phyloP scores from a whole-genome alignment of 202 grass and related monocot species.

The Setaria viridis region DNA sequence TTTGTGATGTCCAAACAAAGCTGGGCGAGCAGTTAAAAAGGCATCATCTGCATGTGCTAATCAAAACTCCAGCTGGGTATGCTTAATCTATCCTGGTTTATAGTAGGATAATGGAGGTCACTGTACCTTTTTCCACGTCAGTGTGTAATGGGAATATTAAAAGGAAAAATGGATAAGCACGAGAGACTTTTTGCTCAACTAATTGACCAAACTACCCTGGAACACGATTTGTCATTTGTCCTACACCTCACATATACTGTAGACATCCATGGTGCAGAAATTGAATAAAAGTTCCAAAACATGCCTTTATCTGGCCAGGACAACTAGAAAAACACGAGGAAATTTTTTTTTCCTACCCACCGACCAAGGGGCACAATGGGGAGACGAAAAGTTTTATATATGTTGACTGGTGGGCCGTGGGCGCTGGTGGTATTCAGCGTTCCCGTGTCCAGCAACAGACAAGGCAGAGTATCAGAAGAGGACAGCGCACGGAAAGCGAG shows the following conservation, averaged over 20 bases:
- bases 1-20: not conserved
- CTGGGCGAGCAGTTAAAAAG: not conserved
- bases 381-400: conserved; percentile 30
- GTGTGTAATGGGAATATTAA: not conserved
- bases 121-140: conserved; percentile 43
- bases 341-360: not conserved
- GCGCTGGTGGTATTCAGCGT: conserved; percentile 10
- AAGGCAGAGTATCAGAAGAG: not conserved
- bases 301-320: too few species aligned
- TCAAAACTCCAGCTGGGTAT: not conserved
- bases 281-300: not conserved
- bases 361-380: conserved; percentile 58
- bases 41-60: not conserved
- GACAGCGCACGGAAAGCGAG: conserved; percentile 47
- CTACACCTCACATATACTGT: too few species aligned
- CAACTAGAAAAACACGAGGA: not conserved
- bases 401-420: conserved; percentile 46
- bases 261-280: not conserved
- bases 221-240: not conserved
- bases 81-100: conserved; percentile 29
- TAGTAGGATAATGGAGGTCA: not conserved
- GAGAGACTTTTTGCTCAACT: not conserved
- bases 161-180: conserved; percentile 40
- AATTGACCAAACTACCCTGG: not conserved
- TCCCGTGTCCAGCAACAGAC: conserved; percentile 28